phyloP scores from a whole-genome alignment of 2,329 filamentous ascomycete species.

The Rutstroemia sydowiana region DNA sequence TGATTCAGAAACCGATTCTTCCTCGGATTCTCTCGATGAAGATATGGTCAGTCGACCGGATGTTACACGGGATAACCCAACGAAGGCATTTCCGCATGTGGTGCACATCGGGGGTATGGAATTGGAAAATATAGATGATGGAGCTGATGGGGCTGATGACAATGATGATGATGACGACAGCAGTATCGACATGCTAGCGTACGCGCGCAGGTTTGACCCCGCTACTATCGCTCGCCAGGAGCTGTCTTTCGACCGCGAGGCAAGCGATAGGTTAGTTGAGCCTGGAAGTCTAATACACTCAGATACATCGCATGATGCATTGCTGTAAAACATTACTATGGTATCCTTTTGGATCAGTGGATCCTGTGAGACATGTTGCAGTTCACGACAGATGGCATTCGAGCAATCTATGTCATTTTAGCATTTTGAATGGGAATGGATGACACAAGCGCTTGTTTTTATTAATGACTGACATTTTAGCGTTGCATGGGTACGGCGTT shows the following conservation, averaged over 20 bases:
- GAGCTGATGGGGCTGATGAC: not conserved
- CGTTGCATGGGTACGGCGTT: no score
- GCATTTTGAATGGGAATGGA: no score
- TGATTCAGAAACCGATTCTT: not conserved
- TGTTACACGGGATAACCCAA: not conserved
- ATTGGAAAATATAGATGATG: not conserved
- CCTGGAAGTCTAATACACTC: not conserved
- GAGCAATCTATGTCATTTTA: no score
- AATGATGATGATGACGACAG: conserved; percentile 5
- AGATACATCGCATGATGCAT: no score
- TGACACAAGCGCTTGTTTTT: no score
- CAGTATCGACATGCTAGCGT: conserved; percentile 9
- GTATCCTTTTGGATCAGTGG: no score
- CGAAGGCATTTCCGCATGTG: not conserved
- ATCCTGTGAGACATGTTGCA: no score
- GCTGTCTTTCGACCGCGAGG: conserved; percentile 2
- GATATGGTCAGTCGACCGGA: not conserved
- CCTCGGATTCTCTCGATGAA: not conserved
- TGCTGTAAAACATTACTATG: no score
- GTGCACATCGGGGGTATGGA: not conserved
- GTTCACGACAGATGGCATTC: no score
- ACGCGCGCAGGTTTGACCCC: not conserved
- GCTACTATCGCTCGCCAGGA: not conserved
- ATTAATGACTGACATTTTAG: no score
- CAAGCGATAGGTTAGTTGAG: conserved; percentile 4